These are phyloP conservation scores for Musa acuminata DNA, from an alignment of 176 grass and related monocot species.

Conservation along the genomic window DNA sequence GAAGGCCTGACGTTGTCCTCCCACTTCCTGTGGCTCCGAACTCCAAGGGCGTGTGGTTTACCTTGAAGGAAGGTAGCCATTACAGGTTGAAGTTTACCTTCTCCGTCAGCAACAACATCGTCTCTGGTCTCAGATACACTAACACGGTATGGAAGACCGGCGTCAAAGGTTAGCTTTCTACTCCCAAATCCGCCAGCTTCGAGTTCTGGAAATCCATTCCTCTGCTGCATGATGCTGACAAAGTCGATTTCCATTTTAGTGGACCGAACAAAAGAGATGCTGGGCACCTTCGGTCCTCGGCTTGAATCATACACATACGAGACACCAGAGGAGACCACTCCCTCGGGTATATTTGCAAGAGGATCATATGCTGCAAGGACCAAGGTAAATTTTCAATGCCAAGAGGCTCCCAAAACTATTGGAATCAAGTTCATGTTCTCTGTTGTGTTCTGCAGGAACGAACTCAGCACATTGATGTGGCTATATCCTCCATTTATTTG, in stretches of 20 bases:
- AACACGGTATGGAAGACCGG: constrained; percentile 96
- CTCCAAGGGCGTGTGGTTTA: constrained; percentile 77
- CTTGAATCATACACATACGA: constrained; percentile 71
- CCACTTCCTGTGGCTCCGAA: constrained; percentile 60
- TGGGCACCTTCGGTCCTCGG: constrained; percentile 94
- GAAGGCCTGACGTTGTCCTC: constrained; percentile 61
- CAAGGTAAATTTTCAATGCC: constrained; percentile 29
- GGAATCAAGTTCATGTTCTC: too few relatives aligned
- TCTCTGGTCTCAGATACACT: constrained; percentile 88
- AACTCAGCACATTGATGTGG: too few relatives aligned
- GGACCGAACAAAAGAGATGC: constrained; percentile 80
- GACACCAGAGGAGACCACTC: constrained; percentile 79
- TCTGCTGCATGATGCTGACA: neutral
- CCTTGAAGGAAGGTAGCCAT: constrained; percentile 73
- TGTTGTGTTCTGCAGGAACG: too few relatives aligned
- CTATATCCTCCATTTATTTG: too few relatives aligned
- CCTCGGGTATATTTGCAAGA: constrained; percentile 75
- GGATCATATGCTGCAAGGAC: constrained; percentile 81
- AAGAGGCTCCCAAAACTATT: too few relatives aligned
- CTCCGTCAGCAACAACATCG: constrained; percentile 83
- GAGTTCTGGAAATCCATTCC: neutral
- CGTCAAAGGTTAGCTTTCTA: constrained; percentile 50
- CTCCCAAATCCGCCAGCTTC: neutral
- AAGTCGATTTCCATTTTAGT: constrained; percentile 26
- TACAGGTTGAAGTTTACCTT: constrained; percentile 96